These are phyloP conservation scores for Ehretia macrophylla DNA, from an alignment of 257 asterid species.

Conservation along the genomic window DNA sequence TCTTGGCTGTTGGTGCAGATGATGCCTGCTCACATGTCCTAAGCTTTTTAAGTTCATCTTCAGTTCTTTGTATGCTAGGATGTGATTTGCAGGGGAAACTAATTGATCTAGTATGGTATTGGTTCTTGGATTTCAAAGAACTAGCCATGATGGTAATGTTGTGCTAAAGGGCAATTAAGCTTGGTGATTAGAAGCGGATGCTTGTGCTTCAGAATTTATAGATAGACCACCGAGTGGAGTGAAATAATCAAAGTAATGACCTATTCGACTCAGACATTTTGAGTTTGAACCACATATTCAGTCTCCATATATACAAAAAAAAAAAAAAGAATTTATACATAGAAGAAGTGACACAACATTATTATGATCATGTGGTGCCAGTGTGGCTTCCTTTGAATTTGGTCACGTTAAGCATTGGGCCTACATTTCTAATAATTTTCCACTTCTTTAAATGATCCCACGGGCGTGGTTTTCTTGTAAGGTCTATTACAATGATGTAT, in stretches of 20 bases:
- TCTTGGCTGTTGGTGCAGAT: constrained; percentile 3
- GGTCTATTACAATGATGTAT: too few species aligned
- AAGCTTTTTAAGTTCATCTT: constrained; percentile 23
- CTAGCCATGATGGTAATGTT: constrained; percentile 12
- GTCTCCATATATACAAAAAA: too few species aligned
- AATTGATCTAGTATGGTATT: constrained; percentile 16
- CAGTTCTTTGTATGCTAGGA: constrained; percentile 18
- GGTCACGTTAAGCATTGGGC: neutral
- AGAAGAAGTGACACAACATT: neutral
- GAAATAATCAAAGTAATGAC: too few species aligned
- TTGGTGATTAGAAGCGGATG: too few species aligned
- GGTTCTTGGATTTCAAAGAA: constrained; percentile 18
- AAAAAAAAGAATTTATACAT: too few species aligned
- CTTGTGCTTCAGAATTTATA: too few species aligned
- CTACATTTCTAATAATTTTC: neutral
- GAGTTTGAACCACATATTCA: too few species aligned
- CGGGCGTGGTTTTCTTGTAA: too few species aligned
- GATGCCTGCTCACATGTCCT: constrained; percentile 4
- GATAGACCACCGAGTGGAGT: too few species aligned
- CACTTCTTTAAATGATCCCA: neutral
- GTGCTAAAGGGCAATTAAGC: too few species aligned
- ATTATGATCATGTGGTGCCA: neutral
- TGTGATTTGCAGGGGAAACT: constrained; percentile 33
- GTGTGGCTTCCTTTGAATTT: neutral
- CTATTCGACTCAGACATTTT: too few species aligned